Conservation (phyloP, 2,329 filamentous ascomycete genomes). For the Colletotrichum sp. region DNA sequence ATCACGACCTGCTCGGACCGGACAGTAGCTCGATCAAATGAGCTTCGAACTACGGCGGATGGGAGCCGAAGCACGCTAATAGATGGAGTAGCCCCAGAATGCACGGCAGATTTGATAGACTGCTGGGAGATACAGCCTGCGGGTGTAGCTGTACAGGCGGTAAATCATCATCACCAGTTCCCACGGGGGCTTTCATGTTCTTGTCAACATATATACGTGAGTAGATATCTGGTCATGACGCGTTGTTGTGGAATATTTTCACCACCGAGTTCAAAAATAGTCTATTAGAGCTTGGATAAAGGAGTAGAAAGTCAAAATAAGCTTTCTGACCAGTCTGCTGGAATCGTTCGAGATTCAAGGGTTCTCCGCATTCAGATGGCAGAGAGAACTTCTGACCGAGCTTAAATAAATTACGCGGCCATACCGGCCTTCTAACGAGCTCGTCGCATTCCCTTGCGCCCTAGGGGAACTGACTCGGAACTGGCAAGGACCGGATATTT, state of each 20-base stretch:
- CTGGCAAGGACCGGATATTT: not conserved
- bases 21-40: not conserved
- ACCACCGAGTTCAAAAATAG: not conserved
- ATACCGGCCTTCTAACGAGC: not conserved
- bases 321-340: not conserved
- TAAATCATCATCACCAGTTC: not conserved
- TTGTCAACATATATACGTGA: not conserved
- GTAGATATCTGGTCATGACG: not conserved
- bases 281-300: not conserved
- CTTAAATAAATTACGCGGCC: not conserved
- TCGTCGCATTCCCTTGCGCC: not conserved
- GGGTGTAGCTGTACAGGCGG: not conserved
- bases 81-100: not conserved
- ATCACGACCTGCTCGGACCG: not conserved
- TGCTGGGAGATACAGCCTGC: not conserved
- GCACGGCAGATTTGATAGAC: not conserved
- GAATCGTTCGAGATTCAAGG: not conserved
- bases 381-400: not conserved
- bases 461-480: not conserved
- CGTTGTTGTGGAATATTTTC: not conserved
- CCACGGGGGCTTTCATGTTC: not conserved
- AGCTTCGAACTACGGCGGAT: not conserved
- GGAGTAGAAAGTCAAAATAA: not conserved
- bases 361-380: not conserved
- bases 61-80: not conserved